Percentiles rank a stretch among this genome's conserved stretches.
These are phyloP conservation scores for Mallotus nudiflorus DNA, from an alignment of 345 rosid genomes.

Conservation along the genomic window DNA sequence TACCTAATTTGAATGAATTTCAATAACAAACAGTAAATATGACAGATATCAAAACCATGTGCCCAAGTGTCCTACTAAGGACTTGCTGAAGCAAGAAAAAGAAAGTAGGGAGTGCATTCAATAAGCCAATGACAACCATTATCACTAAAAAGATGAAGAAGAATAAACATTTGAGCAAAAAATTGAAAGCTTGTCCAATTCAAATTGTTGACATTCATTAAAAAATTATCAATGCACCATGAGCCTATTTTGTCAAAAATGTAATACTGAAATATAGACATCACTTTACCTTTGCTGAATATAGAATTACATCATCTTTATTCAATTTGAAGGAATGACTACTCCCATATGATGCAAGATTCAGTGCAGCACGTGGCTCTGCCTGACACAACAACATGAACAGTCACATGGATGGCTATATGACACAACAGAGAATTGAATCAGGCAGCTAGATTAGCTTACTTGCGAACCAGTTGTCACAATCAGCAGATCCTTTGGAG, in stretches of 20 bases:
- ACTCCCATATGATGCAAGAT: conserved; percentile 94
- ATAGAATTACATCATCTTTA: conserved; percentile 82
- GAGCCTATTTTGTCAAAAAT: conserved; percentile 4
- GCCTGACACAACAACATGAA: conserved; percentile 63
- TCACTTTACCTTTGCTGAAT: conserved; percentile 87
- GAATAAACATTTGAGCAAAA: background rate
- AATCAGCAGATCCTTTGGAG: conserved; percentile 91
- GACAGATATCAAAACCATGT: background rate
- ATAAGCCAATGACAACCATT: background rate
- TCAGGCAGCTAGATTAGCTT: conserved; percentile 34
- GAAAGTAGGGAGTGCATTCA: background rate
- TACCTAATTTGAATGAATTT: conserved; percentile 8
- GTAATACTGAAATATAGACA: too few relatives aligned
- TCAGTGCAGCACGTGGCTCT: conserved; percentile 97
- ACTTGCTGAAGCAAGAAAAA: background rate
- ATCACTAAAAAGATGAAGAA: too few relatives aligned
- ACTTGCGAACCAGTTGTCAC: conserved; percentile 99
- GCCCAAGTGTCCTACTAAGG: background rate
- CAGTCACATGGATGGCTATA: conserved; percentile 34
- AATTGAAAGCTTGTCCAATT: background rate
- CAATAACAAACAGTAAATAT: conserved; percentile 2
- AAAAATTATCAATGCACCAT: background rate
- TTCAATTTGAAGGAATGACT: conserved; percentile 83
- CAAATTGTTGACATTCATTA: background rate
- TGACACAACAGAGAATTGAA: conserved; percentile 6